Base-by-base conservation (phyloP, 352 stramenopile genomes). In the Globisporangium sylvaticum region DNA sequence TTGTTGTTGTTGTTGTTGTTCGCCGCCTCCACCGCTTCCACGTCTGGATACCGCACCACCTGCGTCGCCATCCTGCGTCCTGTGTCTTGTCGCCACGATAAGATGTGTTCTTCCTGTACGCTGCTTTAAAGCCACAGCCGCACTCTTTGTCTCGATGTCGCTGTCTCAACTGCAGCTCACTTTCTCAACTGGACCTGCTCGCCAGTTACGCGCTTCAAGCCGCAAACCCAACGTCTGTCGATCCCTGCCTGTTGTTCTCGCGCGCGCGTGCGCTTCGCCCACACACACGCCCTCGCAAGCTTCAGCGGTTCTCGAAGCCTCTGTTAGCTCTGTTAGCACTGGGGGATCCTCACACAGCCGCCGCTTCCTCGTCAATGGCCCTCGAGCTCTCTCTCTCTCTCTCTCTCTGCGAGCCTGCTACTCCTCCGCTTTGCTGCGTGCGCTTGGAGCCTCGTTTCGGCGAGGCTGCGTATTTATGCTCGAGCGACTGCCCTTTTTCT, bases 11-110 rank as follows among this genome's bases (percentile, higher is more conserved):
- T 58, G 53, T 58, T 59, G 54, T 42, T 58, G 24, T 54, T 54
- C 12, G 37, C 37, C 20, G 44, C 46, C 5, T 37, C 37, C 9
- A 46, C 20, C 18, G 62, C 18, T 1, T 20, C 32, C 29, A 42
- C 22, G 32, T 57, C 58, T 34, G 65, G 66, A 29, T 58, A 66
- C n/a, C 54, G 62, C 53, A 25, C 54, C 15, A 67, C 58, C 53
- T 67, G 32, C 32, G 69, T 59, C 22, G 56, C 44, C 29, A 50
- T 32, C n/a, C 8, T 52, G 18, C 31, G 37, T 32, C 7, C 29
- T 22, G 15, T 31, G 58, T 27, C 12, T 8, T 24, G 10, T 18
- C 22, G n/a, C 7, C 9, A 37, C 9, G 31, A 37, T 37, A 37
- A 8, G 8, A 37, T 37, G 31, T 37, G n/a, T 37, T 37, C 7